Evolutionary conservation across 2,329 filamentous ascomycete genomes (phyloP), one percentile per base, ranked within the genome.

Genomic region (Apiospora sp.): DNA sequence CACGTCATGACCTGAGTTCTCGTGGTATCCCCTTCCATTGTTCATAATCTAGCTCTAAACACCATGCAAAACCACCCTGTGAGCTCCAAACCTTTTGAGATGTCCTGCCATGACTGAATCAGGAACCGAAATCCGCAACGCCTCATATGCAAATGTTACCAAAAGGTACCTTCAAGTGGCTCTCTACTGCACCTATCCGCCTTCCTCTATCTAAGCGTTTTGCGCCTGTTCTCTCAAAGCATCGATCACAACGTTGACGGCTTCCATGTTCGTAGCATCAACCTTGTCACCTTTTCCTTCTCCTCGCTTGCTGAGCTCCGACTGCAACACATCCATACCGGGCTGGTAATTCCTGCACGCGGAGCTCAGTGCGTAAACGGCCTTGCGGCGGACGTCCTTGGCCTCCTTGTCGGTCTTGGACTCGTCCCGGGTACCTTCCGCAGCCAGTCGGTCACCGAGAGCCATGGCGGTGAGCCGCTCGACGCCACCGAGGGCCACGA

Each of bases 271-370:
- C 27, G 84, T 86, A 0, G 96, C 94, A 79, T 98, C 93, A n/a
- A 96, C 84, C 77, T 90, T 91, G 24, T 82, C 86, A 43, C 87
- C 86, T 7, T 83, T 82, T 1, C 82, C 82, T 79, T 90, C 88
- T 69, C 90, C 89, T 68, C 85, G 82, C 78, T 89, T 89, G 27
- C 82, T 83, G 78, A 93, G 84, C 78, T 92, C 89, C 48, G 88
- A 86, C 0, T 91, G 89, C 74, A 95, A 86, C 34, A 87, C 85
- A 81, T 94, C 92, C 83, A 96, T 87, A 37, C 92, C 92, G 1
- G 94, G 93, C 84, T 98, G 96, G 82, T 94, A 97, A 82, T 99
- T 99, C 81, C 96, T 89, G 71, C 94, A 90, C 6, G 91, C 93
- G 19, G 92, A 96, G 80, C 94, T 98, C 68, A 99, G 87, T 16